These are phyloP conservation scores for Leishmania arabica DNA, from an alignment of 208 protist genomes.

Conservation along the genomic window DNA sequence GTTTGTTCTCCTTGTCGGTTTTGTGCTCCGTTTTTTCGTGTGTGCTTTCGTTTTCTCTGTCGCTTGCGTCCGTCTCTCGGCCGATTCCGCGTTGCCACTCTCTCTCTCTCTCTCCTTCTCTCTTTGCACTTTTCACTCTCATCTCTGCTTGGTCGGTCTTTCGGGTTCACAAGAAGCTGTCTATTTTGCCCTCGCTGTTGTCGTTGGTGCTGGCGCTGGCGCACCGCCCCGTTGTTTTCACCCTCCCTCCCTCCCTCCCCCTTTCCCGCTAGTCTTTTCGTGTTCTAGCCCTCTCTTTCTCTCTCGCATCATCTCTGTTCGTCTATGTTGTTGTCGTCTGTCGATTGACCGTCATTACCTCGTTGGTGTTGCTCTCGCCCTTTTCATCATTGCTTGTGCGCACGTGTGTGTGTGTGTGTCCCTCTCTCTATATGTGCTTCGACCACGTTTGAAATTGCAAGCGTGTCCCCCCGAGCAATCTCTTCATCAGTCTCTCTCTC, in stretches of 20 bases:
- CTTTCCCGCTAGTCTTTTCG: not conserved
- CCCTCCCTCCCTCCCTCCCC: not conserved
- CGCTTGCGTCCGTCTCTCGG: not conserved
- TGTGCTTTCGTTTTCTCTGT: not conserved
- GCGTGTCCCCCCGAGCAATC: not conserved
- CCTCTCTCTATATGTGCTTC: not conserved
- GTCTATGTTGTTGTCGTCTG: not conserved
- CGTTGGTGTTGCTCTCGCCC: not conserved
- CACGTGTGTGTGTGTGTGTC: not conserved
- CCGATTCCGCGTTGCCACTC: not conserved
- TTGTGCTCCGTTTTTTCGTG: not conserved
- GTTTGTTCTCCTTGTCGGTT: not conserved
- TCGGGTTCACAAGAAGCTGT: not conserved
- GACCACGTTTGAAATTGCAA: not conserved
- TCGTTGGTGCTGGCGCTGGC: not conserved
- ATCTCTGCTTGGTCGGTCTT: not conserved
- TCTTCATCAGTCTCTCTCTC: not conserved
- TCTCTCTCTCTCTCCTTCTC: not conserved
- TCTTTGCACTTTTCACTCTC: not conserved
- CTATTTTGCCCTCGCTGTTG: not conserved
- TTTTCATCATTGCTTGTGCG: not conserved
- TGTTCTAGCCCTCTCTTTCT: not conserved
- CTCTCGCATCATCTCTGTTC: not conserved
- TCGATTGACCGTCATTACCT: not conserved
- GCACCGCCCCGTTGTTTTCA: not conserved